Base-by-base conservation (phyloP, 768 basidiomycete genomes). In the Trametes sanguinea region DNA sequence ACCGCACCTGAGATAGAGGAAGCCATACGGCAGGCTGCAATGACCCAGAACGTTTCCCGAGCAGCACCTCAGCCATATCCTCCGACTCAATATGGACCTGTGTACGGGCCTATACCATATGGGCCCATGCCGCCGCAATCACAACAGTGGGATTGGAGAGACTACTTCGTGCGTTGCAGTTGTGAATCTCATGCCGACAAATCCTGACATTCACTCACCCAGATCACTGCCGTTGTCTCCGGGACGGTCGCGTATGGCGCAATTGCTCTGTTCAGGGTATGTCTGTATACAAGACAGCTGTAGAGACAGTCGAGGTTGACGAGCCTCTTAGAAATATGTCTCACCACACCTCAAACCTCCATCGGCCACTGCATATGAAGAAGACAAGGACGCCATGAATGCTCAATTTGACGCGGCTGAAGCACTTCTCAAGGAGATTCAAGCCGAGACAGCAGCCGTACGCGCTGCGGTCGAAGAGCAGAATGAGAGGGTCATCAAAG, bases 161-260 rank as follows among this genome's bases (percentile, higher is more conserved):
- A 99, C 76, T 94, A 96, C 74, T 99, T 98, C 73, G 95, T 95
- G 71, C 70, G 92, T 78, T 17, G 54, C 29, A 33, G 66, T 52
- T 48, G 29, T 43, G 48, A 14, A 22, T 8, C 52, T 37, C 14
- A 56, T 51, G 66, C 69, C 66, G 72, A 67, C 27, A 67, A 62
- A 74, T 69, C 69, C 62, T 60, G 65, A 45, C 56, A 29, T 42
- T 17, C 13, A 17, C 51, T 13, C 35, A 17, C 6, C 7, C 71
- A 98, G 95, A 95, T 99, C 69, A 93, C 95, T 72, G 88, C 90
- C 11, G 89, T 98, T 37, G 79, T 98, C 16, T 95, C 95, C 44
- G 95, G 96, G 1, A 84, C 89, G 6, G 76, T 95, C 5, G 83
- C 86, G 7, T 97, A 92, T 71, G 90, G 92, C 4, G 86, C 92